Evolutionary conservation across 805 yeast species (phyloP).

Genomic region (Zygosaccharomyces siamensis): DNA sequence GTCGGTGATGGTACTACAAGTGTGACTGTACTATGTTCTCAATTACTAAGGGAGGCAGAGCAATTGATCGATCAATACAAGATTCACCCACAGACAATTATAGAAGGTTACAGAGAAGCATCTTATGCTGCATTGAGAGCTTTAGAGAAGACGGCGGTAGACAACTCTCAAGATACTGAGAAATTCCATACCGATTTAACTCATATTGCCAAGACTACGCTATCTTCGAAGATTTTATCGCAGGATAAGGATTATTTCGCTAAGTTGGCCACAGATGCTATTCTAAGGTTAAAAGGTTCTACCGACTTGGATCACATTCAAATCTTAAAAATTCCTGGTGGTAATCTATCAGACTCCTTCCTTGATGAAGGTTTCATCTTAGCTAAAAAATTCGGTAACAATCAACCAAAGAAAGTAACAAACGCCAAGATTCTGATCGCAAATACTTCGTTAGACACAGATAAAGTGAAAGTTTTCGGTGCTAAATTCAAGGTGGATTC

Average conservation of each 20-base stretch:
- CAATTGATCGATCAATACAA: conserved; percentile 75
- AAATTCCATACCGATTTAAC: conserved; percentile 70
- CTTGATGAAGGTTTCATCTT: conserved; percentile 94
- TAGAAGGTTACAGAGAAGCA: conserved; percentile 92
- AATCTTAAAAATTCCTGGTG: conserved; percentile 89
- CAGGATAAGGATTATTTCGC: conserved; percentile 92
- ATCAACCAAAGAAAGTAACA: conserved; percentile 81
- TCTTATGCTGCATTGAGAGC: conserved; percentile 76
- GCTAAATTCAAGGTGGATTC: conserved; percentile 96
- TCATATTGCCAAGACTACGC: conserved; percentile 87
- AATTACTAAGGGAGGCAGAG: conserved; percentile 90
- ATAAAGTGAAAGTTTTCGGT: conserved; percentile 94
- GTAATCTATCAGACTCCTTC: conserved; percentile 84
- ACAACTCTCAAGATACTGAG: conserved; percentile 54
- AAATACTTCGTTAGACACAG: conserved; percentile 94
- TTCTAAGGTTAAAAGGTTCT: conserved; percentile 78
- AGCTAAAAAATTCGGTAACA: conserved; percentile 87
- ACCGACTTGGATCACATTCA: conserved; percentile 90
- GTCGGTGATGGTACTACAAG: conserved; percentile 99
- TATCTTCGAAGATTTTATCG: conserved; percentile 88
- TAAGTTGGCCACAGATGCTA: conserved; percentile 88
- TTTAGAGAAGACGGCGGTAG: conserved; percentile 71
- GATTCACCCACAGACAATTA: conserved; percentile 96
- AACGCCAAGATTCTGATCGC: conserved; percentile 88
- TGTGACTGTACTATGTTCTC: conserved; percentile 87